Conservation (phyloP, 352 stramenopile genomes). For the Phytophthora idaei region DNA sequence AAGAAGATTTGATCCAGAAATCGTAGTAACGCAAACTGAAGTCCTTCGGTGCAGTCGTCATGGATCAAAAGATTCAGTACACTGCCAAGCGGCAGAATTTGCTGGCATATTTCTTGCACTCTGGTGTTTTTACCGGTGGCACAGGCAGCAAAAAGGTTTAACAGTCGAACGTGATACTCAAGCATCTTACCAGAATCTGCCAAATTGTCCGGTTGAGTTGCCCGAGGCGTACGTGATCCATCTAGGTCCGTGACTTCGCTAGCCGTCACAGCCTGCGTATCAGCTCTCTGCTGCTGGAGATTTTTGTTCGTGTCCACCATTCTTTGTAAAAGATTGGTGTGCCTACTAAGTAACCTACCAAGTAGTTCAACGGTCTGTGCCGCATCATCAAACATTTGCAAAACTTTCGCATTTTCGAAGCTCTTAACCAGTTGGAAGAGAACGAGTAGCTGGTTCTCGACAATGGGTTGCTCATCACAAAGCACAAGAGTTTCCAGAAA, state of each 20-base stretch:
- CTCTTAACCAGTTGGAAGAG: slow-evolving; percentile 75
- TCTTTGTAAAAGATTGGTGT: slow-evolving; percentile 20
- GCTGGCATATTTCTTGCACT: slow-evolving; percentile 72
- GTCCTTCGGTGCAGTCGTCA: slow-evolving; percentile 50
- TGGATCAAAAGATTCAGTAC: slow-evolving; percentile 49
- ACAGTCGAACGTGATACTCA: slow-evolving; percentile 60
- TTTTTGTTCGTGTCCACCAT: neutral
- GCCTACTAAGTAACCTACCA: slow-evolving; percentile 37
- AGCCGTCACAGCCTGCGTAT: neutral
- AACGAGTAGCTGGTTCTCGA: slow-evolving; percentile 73
- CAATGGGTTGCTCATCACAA: slow-evolving; percentile 58
- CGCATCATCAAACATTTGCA: slow-evolving; percentile 65
- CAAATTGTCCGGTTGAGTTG: neutral
- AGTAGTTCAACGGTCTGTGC: slow-evolving; percentile 33
- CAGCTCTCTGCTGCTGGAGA: neutral
- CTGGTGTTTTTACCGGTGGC: slow-evolving; percentile 64
- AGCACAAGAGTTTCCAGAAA: slow-evolving; percentile 68
- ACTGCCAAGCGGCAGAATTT: slow-evolving; percentile 55
- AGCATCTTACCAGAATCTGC: slow-evolving; percentile 38
- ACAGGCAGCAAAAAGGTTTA: slow-evolving; percentile 70
- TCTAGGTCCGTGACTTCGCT: neutral
- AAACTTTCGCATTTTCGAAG: slow-evolving; percentile 49
- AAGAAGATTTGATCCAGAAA: slow-evolving; percentile 69
- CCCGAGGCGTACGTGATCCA: neutral
- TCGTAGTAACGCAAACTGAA: slow-evolving; percentile 55